A percentile compares a stretch with the other conserved stretches of the same genome.
Conservation (phyloP, 176 grass and related monocot genomes). For the Musa schizocarpa region DNA sequence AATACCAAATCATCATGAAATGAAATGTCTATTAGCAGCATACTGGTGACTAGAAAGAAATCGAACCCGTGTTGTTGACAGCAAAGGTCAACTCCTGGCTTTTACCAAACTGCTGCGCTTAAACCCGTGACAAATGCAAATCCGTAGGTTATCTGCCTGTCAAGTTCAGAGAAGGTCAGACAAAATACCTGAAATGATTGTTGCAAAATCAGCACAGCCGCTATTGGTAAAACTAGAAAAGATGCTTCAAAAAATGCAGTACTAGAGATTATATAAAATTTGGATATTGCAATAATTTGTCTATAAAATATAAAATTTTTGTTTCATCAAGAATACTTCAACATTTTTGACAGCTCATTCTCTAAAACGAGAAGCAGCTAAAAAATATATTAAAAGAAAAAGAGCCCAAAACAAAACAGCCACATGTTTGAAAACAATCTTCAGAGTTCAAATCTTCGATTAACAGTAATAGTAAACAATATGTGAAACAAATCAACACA, state of each 20-base stretch:
- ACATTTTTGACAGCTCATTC: not conserved
- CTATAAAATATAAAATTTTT: not conserved
- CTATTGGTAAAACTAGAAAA: not conserved
- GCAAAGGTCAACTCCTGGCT: conserved; percentile 19
- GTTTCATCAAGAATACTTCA: not conserved
- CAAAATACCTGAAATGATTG: conserved; percentile 83
- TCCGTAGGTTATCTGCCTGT: conserved; percentile 47
- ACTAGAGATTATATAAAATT: no score
- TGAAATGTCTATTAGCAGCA: not conserved
- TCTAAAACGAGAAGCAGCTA: not conserved
- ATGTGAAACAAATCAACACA: no score
- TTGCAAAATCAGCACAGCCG: conserved; percentile 20
- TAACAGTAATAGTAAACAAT: no score
- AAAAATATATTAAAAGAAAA: not conserved
- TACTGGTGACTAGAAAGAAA: no score
- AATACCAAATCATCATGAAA: not conserved
- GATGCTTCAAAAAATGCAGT: not conserved
- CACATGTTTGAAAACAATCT: no score
- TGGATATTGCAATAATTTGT: not conserved
- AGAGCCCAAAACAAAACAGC: no score
- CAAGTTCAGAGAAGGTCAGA: conserved; percentile 98
- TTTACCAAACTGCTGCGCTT: conserved; percentile 22
- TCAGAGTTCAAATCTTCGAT: no score
- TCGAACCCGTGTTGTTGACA: no score
- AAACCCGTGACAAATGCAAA: conserved; percentile 40